Evolutionary conservation across 306 rosid genomes (phyloP), one percentile per base, ranked within the genome.

Genomic region (Cucurbita pepo): DNA sequence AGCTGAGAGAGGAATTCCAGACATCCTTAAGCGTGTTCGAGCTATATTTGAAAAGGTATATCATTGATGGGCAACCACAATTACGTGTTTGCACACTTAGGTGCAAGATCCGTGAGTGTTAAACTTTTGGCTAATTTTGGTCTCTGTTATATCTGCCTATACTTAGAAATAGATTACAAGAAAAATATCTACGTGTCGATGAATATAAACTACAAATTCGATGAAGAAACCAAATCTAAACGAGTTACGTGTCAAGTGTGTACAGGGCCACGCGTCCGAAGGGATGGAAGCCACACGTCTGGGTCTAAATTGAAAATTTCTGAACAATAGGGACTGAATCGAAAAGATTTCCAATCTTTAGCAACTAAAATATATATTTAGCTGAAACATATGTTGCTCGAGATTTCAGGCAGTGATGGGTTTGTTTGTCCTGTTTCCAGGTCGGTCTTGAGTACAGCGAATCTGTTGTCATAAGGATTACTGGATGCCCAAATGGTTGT

Each of bases 401-500:
- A 71, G 54, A 51, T 47, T 62, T 22, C 76, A 72, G 74, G 48
- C 58, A 13, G 11, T 73, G 25, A 41, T 58, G 54, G 44, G 21
- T 37, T 2, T 69, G 72, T 53, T 48, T 69, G 34, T 69, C 53
- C 74, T 84, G 75, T 11, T 47, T 47, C 48, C 88, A 91, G 96
- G 97, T 95, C 77, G 99, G 99, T 77, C 85, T 95, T 54, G 89
- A 84, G 89, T 91, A 89, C 85, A 91, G 60, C 5, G 97, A 95
- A 79, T 91, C 91, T 75, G 84, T 95, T 6, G 97, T 95, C 74
- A 81, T 95, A 74, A 89, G 99, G 85, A 72, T 91, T 74, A 95
- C 99, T 76, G 97, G 97, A 53, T 95, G 99, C 83, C 95, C 99
- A 10, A 91, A 95, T 41, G 96, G 99, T 75, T 95, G 97, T 77